A percentile compares a stretch with the other conserved stretches of the same genome.
Evolutionary conservation across 345 rosid genomes (phyloP).

Genomic region (Sonneratia alba): DNA sequence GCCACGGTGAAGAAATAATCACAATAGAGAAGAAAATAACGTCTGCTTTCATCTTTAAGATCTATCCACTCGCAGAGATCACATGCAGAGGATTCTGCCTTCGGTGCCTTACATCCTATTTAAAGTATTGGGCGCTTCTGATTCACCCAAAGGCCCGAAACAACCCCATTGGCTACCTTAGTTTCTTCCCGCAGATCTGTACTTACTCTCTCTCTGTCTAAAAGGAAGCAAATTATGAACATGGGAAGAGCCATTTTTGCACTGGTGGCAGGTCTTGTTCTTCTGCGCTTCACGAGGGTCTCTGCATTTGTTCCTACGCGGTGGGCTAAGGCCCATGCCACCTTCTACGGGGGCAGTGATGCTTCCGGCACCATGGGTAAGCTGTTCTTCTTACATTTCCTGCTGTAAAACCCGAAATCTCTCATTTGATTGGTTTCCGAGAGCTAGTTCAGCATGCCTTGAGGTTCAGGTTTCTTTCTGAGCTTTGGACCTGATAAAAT

Average conservation of each 20-base stretch:
- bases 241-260: slow-evolving; percentile 27
- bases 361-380: slow-evolving; percentile 84
- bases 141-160: not conserved
- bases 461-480: too few species aligned
- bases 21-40: too few species aligned
- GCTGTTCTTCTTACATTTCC: not conserved
- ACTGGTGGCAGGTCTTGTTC: slow-evolving; percentile 17
- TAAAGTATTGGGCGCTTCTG: not conserved
- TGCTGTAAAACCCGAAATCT: not conserved
- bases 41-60: too few species aligned
- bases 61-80: slow-evolving; percentile 15
- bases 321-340: slow-evolving; percentile 61
- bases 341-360: slow-evolving; percentile 77
- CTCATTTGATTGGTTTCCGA: too few species aligned
- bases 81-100: slow-evolving; percentile 26
- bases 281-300: slow-evolving; percentile 18
- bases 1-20: too few species aligned
- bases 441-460: too few species aligned
- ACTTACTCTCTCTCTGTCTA: not conserved
- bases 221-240: not conserved
- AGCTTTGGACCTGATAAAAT: too few species aligned
- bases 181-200: not conserved
- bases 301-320: slow-evolving; percentile 42
- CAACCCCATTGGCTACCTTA: slow-evolving; percentile 2
- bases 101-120: slow-evolving; percentile 5